phyloP scores from a whole-genome alignment of 306 rosid genomes.

The Rosa lucieae region DNA sequence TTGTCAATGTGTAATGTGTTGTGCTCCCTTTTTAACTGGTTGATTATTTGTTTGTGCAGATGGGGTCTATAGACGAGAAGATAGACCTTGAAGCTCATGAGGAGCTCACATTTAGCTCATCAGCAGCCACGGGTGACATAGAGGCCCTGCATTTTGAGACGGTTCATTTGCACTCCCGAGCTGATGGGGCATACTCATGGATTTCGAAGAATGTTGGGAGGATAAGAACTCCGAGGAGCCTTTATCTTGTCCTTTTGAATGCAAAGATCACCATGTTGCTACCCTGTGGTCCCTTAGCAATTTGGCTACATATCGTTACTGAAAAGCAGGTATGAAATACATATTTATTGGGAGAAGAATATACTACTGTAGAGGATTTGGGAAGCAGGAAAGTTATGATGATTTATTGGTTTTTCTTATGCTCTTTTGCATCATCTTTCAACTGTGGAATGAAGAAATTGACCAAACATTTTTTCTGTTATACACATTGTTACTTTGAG shows the following conservation, averaged over 20 bases:
- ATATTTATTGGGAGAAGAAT: slow-evolving; percentile 13
- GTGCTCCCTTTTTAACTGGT: neutral
- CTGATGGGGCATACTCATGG: slow-evolving; percentile 32
- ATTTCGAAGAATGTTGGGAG: slow-evolving; percentile 22
- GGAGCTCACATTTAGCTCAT: slow-evolving; percentile 43
- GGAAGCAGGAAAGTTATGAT: neutral
- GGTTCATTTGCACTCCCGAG: slow-evolving; percentile 21
- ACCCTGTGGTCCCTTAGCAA: slow-evolving; percentile 64
- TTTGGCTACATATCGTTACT: slow-evolving; percentile 42
- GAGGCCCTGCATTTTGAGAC: slow-evolving; percentile 48
- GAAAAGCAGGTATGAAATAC: slow-evolving; percentile 52
- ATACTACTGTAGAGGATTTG: neutral
- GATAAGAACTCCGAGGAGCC: slow-evolving; percentile 40
- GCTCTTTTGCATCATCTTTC: neutral
- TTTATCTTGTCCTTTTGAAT: slow-evolving; percentile 51
- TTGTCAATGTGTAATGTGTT: neutral
- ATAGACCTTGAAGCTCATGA: slow-evolving; percentile 43
- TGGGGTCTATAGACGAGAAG: slow-evolving; percentile 48
- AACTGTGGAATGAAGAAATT: neutral
- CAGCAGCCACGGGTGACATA: slow-evolving; percentile 25
- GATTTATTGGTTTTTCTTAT: neutral
- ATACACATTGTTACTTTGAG: neutral
- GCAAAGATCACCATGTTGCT: slow-evolving; percentile 75
- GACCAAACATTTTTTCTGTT: neutral
- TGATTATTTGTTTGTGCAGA: slow-evolving; percentile 29